Percentiles rank a stretch among this genome's conserved stretches.
These are phyloP conservation scores for Quercus tomentella DNA, from an alignment of 331 rosid species.

Conservation along the genomic window DNA sequence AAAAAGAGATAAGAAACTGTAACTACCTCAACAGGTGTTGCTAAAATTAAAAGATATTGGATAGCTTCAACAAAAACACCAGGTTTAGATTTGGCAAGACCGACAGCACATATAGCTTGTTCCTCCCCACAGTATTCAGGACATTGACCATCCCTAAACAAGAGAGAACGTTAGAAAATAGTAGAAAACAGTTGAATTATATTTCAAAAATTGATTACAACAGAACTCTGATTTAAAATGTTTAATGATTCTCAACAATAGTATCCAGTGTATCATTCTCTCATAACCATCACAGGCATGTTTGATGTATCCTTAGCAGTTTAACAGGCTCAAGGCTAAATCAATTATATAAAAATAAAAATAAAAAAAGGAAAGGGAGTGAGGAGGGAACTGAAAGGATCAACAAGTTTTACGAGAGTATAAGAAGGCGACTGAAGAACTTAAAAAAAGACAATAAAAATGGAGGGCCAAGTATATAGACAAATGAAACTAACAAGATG, in stretches of 20 bases:
- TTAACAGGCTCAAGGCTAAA: neutral
- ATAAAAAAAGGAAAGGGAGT: neutral
- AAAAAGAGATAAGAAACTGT: constrained; percentile 10
- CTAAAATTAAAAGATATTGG: constrained; percentile 80
- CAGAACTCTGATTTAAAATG: neutral
- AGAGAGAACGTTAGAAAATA: constrained; percentile 7
- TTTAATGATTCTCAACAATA: neutral
- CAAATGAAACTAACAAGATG: neutral
- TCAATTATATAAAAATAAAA: neutral
- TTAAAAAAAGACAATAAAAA: neutral
- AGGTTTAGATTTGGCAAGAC: constrained; percentile 80
- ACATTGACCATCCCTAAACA: constrained; percentile 93
- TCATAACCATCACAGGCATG: neutral
- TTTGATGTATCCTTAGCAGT: neutral
- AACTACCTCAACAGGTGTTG: constrained; percentile 88
- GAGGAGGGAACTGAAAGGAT: neutral
- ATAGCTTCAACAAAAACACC: constrained; percentile 97
- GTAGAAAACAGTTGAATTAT: neutral
- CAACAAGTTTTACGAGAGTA: neutral
- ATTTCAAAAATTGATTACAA: neutral
- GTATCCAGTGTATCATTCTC: neutral
- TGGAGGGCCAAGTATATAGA: neutral
- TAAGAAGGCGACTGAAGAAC: neutral
- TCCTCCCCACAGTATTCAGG: constrained; percentile 93
- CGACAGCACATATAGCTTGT: constrained; percentile 97